Percentiles rank a stretch among this genome's conserved stretches.
Evolutionary conservation across 345 rosid genomes (phyloP).

Genomic region (Syzygium jambos): DNA sequence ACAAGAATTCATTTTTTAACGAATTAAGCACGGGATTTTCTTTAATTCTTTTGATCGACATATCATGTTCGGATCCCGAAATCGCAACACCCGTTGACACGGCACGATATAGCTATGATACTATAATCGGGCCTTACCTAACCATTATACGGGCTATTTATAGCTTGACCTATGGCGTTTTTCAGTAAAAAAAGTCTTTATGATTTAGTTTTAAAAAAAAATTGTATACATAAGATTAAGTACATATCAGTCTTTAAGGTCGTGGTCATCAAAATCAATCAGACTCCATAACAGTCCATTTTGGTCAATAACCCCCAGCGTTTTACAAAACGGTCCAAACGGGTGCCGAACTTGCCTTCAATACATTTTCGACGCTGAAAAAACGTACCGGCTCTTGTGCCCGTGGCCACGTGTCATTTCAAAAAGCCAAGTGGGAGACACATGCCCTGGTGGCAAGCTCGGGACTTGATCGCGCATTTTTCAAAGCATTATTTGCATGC

Average conservation of each 20-base stretch:
- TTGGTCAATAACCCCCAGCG: not conserved
- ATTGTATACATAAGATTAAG: not conserved
- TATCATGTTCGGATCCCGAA: not conserved
- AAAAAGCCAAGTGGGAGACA: not conserved
- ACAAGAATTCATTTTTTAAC: not conserved
- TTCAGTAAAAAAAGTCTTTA: not conserved
- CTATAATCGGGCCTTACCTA: not conserved
- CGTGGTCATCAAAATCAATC: not conserved
- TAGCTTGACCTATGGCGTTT: not conserved
- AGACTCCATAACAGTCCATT: not conserved
- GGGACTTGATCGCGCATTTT: not conserved
- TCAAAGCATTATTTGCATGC: not conserved
- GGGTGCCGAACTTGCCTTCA: rapidly evolving
- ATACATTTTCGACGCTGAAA: rapidly evolving
- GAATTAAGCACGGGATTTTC: not conserved
- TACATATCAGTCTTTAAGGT: not conserved
- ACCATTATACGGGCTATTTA: rapidly evolving
- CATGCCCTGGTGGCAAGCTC: rapidly evolving
- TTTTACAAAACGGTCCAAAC: rapidly evolving
- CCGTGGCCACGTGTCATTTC: rapidly evolving
- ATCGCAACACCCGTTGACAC: not conserved
- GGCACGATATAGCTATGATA: rapidly evolving
- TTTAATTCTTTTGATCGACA: not conserved
- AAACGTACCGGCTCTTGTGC: rapidly evolving
- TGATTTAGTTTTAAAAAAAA: not conserved